Evolutionary conservation across 495 filamentous ascomycete species (phyloP).

Genomic region (Podospora sp.): DNA sequence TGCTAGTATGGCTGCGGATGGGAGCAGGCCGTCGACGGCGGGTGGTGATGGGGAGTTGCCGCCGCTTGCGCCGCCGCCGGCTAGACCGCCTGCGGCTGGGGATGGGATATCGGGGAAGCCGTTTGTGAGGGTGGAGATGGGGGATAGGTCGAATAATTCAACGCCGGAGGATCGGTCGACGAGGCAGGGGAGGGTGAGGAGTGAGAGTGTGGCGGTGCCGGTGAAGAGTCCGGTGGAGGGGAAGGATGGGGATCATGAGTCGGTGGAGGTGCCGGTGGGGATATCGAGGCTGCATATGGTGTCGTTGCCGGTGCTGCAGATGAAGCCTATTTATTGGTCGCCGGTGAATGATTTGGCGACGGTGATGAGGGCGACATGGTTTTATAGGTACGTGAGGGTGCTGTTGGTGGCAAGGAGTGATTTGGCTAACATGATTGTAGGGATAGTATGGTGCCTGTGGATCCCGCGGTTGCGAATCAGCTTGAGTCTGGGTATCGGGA

Average conservation of each 20-base stretch:
- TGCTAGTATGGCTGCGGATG: neutral
- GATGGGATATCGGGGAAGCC: constrained; percentile 53
- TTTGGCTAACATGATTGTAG: constrained; percentile 34
- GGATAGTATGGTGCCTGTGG: constrained; percentile 88
- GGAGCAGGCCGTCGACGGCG: constrained; percentile 12
- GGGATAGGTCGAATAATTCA: constrained; percentile 17
- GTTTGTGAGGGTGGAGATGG: constrained; percentile 44
- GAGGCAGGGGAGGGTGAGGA: constrained; percentile 19
- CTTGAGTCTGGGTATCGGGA: constrained; percentile 86
- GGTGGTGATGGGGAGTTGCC: constrained; percentile 21
- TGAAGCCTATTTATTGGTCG: constrained; percentile 98
- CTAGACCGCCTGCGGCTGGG: constrained; percentile 38
- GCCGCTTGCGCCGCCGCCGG: constrained; percentile 11
- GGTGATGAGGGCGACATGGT: constrained; percentile 91
- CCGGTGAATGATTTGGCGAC: constrained; percentile 87
- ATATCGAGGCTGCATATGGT: constrained; percentile 71
- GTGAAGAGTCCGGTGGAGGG: neutral
- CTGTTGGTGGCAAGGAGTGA: neutral
- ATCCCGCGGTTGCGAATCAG: constrained; percentile 86
- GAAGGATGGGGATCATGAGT: constrained; percentile 25
- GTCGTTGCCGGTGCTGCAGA: constrained; percentile 62
- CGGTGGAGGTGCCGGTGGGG: constrained; percentile 68
- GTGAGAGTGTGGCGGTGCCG: constrained; percentile 21
- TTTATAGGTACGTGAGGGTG: constrained; percentile 63
- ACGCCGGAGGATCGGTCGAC: constrained; percentile 28